A percentile compares a stretch with the other conserved stretches of the same genome.
Conservation (phyloP, 352 stramenopile species). For the Phytophthora hybrid region DNA sequence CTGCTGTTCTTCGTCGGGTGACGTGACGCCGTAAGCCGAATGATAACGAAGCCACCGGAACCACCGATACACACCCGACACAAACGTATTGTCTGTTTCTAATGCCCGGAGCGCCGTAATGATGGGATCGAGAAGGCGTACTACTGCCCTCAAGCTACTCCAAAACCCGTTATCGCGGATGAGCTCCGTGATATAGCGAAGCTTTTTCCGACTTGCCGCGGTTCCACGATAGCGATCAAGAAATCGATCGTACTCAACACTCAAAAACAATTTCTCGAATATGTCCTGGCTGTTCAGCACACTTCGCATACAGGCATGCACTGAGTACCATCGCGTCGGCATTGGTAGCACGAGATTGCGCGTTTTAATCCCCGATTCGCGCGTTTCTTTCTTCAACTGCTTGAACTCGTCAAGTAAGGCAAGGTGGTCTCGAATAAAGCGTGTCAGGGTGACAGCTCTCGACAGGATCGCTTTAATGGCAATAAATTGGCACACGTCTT, state of each 20-base stretch:
- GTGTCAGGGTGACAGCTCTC: conserved; percentile 2
- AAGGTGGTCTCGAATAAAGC: conserved; percentile 7
- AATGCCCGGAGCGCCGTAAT: neutral
- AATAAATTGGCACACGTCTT: conserved; percentile 8
- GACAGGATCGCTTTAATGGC: neutral
- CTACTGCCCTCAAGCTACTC: conserved; percentile 12
- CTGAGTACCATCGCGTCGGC: conserved; percentile 15
- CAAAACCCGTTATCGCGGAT: conserved; percentile 14
- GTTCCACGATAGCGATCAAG: conserved; percentile 16
- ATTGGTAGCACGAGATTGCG: conserved; percentile 12
- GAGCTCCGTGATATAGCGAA: conserved; percentile 1
- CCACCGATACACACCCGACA: neutral
- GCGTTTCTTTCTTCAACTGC: conserved; percentile 1
- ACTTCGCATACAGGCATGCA: conserved; percentile 1
- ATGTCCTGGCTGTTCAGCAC: conserved; percentile 14
- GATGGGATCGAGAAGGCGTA: conserved; percentile 10
- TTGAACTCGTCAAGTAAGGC: conserved; percentile 18
- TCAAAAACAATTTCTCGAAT: conserved; percentile 9
- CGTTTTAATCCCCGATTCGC: neutral
- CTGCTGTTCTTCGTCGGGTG: neutral
- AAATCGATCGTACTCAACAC: conserved; percentile 17
- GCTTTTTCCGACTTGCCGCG: neutral
- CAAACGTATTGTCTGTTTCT: conserved; percentile 7
- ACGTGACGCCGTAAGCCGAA: neutral
- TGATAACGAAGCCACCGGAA: neutral